Evolutionary conservation across 164 flowering plant genomes (phyloP), one percentile per base, ranked within the genome.

Genomic region (Akebia trifoliata): DNA sequence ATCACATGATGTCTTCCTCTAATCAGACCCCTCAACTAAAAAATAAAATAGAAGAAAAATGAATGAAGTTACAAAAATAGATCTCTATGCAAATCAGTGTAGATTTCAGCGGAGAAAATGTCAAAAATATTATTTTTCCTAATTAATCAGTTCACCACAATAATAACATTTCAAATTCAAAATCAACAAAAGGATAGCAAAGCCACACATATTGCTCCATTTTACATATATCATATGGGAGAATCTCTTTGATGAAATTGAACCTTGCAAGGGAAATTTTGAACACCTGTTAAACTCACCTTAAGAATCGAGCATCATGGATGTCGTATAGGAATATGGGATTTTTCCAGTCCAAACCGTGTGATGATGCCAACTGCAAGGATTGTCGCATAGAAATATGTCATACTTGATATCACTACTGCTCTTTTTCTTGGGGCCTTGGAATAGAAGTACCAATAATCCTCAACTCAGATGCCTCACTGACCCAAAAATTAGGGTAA

Each of bases 361-460:
- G 84, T 72, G 35, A 80, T 78, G 51, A 86, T 65, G 36, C 89
- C 89, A 50, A 73, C 81, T n/a, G 82, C 89, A 51, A 81, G 87
- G 42, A 86, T 76, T 29, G 81, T 45, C 93, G n/a, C 93, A 86
- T 20, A 89, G 89, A 49, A 69, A 60, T 24, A 86, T 65, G 66
- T 86, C 93, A 57, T 83, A 81, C 67, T 71, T 81, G 42, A 86
- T 72, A 61, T 86, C 89, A 58, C 73, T 69, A 68, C 60, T 75
- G 50, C 73, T 72, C 71, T 72, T 76, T 49, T 78, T 83, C 74
- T 76, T 81, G 2, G 73, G 46, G 34, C 53, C 66, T 81, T 75
- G 79, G 40, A 45, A 55, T 35, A 43, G 37, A 62, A 32, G 28
- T 26, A n/a, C n/a, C 8, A 55, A 21, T 40, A 26, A 32, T 22